These are phyloP conservation scores for Scytalidium lignicola DNA, from an alignment of 2,329 filamentous ascomycete species.

Conservation along the genomic window DNA sequence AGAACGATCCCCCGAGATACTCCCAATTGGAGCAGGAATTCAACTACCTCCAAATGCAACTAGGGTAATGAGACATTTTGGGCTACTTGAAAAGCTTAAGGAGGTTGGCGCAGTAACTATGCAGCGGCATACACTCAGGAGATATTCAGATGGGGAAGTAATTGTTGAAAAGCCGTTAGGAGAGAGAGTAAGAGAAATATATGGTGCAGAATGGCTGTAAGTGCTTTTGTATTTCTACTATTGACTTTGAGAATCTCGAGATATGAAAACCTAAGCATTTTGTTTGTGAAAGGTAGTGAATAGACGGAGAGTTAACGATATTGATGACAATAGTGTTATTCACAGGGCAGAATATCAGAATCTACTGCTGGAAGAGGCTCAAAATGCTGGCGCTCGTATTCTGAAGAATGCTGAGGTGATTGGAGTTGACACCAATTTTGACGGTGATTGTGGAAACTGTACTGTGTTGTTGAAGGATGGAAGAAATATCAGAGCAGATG, in stretches of 20 bases:
- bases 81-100: neutral
- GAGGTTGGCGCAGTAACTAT: neutral
- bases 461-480: too few species aligned
- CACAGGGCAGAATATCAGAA: neutral
- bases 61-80: conserved; percentile 1
- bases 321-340: neutral
- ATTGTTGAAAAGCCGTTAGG: neutral
- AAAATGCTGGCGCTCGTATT: neutral
- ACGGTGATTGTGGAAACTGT: too few species aligned
- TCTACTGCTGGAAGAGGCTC: neutral
- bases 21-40: neutral
- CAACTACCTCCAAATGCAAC: neutral
- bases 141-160: neutral
- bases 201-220: too few species aligned
- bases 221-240: too few species aligned
- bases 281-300: too few species aligned
- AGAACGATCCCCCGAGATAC: neutral
- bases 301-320: too few species aligned
- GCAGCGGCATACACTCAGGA: neutral
- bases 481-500: neutral
- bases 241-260: too few species aligned
- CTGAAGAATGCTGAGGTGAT: neutral
- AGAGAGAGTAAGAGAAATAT: neutral
- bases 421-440: neutral
- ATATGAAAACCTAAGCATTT: too few species aligned